phyloP scores from a whole-genome alignment of 495 filamentous ascomycete genomes.

The Talaromyces adpressus region DNA sequence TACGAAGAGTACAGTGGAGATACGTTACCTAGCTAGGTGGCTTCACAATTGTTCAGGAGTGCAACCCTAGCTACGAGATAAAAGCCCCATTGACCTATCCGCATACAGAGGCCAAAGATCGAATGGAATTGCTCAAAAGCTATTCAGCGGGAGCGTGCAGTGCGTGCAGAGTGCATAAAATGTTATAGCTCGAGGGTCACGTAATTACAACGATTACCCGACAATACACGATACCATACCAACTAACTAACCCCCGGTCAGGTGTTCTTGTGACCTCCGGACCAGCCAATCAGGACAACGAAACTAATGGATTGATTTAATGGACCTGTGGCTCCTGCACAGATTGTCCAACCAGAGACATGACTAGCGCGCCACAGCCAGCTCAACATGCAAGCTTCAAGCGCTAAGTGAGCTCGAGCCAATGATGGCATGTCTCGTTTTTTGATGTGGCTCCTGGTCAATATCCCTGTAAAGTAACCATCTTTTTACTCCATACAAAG shows the following conservation, averaged over 20 bases:
- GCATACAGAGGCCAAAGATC: not conserved
- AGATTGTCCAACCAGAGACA: not conserved
- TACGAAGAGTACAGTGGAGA: not conserved
- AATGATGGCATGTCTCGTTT: not conserved
- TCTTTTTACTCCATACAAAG: not conserved
- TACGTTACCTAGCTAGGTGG: not conserved
- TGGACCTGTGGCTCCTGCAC: not conserved
- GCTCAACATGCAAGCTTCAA: not conserved
- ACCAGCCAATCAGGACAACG: not conserved
- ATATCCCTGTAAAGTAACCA: not conserved
- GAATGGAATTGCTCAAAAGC: not conserved
- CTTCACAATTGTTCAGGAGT: not conserved
- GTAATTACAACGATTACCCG: not conserved
- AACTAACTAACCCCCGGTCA: not conserved
- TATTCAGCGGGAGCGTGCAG: not conserved
- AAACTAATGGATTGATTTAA: not conserved
- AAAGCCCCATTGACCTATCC: not conserved
- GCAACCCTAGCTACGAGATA: not conserved
- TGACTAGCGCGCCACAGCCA: not conserved
- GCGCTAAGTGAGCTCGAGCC: constrained; percentile 1
- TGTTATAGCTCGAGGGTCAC: not conserved
- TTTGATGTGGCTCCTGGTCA: not conserved
- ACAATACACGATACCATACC: not conserved
- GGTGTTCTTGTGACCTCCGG: constrained; percentile 3
- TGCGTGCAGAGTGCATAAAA: not conserved